These are phyloP conservation scores for Clonostachys byssicola DNA, from an alignment of 2,329 filamentous ascomycete species.

Conservation along the genomic window DNA sequence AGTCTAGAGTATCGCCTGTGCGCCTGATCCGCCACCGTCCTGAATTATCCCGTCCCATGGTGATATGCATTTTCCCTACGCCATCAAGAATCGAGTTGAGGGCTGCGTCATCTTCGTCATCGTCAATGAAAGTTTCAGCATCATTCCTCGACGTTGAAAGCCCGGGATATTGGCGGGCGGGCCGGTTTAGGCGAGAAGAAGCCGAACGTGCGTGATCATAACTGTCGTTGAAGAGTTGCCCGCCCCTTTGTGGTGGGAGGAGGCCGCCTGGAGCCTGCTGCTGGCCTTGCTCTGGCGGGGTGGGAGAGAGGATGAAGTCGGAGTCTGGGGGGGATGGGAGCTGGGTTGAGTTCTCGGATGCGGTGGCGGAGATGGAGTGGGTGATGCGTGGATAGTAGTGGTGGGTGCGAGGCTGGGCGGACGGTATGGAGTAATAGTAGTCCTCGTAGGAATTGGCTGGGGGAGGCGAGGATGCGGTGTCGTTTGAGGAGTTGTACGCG, in stretches of 20 bases:
- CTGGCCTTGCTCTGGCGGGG: background rate
- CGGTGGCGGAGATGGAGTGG: background rate
- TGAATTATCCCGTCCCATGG: conserved; percentile 27
- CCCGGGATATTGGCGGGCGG: too few species aligned
- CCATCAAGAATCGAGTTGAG: conserved; percentile 28
- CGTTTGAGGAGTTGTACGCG: background rate
- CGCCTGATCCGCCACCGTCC: conserved; percentile 34
- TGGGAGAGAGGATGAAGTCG: background rate
- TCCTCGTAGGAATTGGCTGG: background rate
- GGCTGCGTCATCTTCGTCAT: conserved; percentile 6
- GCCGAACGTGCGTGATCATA: too few species aligned
- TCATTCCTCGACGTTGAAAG: background rate
- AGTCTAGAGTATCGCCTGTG: conserved; percentile 2
- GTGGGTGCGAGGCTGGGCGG: background rate
- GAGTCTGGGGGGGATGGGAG: background rate
- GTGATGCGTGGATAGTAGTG: background rate
- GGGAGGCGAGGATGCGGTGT: background rate
- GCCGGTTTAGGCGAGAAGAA: too few species aligned
- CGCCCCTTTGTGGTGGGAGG: too few species aligned
- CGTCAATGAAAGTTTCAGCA: background rate
- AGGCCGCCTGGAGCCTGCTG: background rate
- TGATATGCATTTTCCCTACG: conserved; percentile 23
- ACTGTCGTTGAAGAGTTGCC: too few species aligned
- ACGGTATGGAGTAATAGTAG: background rate
- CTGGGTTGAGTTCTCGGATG: background rate